Conservation (phyloP, 371 early-diverging fungal genomes). For the Apophysomyces elegans region DNA sequence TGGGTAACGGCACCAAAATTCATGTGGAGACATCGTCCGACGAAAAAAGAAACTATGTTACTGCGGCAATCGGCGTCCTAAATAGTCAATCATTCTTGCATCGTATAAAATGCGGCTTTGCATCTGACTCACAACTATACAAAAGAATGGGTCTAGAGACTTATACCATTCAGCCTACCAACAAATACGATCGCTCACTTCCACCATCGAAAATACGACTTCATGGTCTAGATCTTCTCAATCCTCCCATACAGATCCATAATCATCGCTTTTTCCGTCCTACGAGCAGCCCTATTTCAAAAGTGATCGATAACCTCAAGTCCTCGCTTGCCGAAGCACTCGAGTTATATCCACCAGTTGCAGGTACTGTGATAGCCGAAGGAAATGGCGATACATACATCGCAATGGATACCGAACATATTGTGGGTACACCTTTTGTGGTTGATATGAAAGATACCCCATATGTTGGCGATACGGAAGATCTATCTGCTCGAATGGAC, state of each 20-base stretch:
- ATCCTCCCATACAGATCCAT: conserved; percentile 43
- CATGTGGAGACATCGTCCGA: too few species aligned
- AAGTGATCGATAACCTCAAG: conserved; percentile 33
- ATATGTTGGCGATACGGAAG: conserved; percentile 32
- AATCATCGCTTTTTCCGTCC: conserved; percentile 41
- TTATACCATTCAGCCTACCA: conserved; percentile 34
- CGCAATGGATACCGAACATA: conserved; percentile 21
- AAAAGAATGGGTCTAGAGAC: conserved; percentile 32
- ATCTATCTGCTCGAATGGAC: conserved; percentile 34
- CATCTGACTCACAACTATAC: neutral
- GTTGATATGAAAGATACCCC: conserved; percentile 42
- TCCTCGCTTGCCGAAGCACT: conserved; percentile 44
- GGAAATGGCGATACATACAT: conserved; percentile 28
- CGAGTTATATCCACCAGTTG: conserved; percentile 44
- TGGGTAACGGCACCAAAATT: too few species aligned
- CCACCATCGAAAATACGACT: conserved; percentile 30
- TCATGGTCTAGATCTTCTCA: conserved; percentile 39
- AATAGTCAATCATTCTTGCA: too few species aligned
- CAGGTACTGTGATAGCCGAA: conserved; percentile 28
- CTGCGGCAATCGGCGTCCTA: too few species aligned
- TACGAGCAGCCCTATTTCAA: conserved; percentile 13
- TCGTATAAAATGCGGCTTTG: too few species aligned
- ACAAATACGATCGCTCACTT: conserved; percentile 32
- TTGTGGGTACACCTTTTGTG: conserved; percentile 38
- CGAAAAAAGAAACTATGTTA: too few species aligned